A percentile compares a stretch with the other conserved stretches of the same genome.
Evolutionary conservation across 768 basidiomycete species (phyloP).

Genomic region (Mycena crocata): DNA sequence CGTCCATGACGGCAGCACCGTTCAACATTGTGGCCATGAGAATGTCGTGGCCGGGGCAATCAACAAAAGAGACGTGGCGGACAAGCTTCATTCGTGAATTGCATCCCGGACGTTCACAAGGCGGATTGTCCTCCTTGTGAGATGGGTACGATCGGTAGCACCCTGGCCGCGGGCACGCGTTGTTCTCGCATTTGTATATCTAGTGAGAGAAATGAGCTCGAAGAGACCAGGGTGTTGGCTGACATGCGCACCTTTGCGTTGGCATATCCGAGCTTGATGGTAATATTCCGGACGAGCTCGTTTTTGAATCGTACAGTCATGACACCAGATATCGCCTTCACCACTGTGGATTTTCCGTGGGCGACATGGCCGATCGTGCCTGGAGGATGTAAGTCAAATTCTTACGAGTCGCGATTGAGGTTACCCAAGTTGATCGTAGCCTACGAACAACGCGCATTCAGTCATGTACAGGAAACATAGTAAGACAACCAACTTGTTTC

Average conservation of each 20-base stretch:
- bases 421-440: constrained; percentile 95
- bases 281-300: constrained; percentile 98
- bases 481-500: constrained; percentile 74
- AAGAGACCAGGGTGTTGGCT: constrained; percentile 3
- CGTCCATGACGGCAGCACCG: constrained; percentile 99
- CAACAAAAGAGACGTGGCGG: constrained; percentile 98
- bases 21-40: constrained; percentile 99
- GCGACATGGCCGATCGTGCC: constrained; percentile 99
- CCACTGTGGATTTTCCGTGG: constrained; percentile 95
- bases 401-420: constrained; percentile 22
- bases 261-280: constrained; percentile 98
- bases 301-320: constrained; percentile 99
- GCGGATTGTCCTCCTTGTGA: constrained; percentile 93
- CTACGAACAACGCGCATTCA: constrained; percentile 49
- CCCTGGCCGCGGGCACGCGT: constrained; percentile 91
- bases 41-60: constrained; percentile 98
- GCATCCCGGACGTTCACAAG: constrained; percentile 94
- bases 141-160: constrained; percentile 95
- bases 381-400: constrained; percentile 41
- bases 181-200: constrained; percentile 99
- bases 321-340: constrained; percentile 98
- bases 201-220: constrained; percentile 46
- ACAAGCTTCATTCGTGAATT: constrained; percentile 90
- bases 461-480: neutral
- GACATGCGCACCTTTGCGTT: constrained; percentile 87